Conservation (phyloP, 176 grass and related monocot genomes). For the Avena insularis region DNA sequence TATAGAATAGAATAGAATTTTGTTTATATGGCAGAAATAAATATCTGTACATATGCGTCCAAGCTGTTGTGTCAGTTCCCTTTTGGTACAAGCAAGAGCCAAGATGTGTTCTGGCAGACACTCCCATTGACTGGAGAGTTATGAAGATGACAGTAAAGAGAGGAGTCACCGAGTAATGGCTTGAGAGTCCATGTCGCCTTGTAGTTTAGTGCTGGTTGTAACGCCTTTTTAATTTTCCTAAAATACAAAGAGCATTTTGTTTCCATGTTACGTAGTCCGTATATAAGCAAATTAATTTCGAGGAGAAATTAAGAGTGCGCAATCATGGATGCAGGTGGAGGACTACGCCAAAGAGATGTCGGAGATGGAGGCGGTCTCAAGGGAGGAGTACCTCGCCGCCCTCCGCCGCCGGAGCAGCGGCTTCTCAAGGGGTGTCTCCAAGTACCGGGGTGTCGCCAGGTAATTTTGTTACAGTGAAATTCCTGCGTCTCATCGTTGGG, state of each 20-base stretch:
- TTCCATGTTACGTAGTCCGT: neutral
- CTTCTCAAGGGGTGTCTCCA: conserved; percentile 95
- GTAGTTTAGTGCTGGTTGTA: neutral
- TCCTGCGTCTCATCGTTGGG: too few species aligned
- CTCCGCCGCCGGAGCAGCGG: conserved; percentile 91
- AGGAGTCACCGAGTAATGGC: neutral
- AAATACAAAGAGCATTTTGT: neutral
- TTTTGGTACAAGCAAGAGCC: conserved; percentile 41
- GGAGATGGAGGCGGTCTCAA: conserved; percentile 72
- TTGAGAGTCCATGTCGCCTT: neutral
- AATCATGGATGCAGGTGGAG: conserved; percentile 51
- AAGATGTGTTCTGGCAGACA: conserved; percentile 21
- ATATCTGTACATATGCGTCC: neutral
- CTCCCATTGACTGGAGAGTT: neutral
- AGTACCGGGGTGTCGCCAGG: conserved; percentile 98
- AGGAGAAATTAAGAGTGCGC: neutral
- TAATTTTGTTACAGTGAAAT: conserved; percentile 9
- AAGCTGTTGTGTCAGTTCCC: neutral
- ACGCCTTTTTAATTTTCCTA: neutral
- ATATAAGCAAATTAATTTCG: neutral
- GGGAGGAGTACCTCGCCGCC: conserved; percentile 84
- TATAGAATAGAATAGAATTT: neutral
- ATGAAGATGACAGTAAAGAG: neutral
- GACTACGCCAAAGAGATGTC: conserved; percentile 65
- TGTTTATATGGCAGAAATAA: neutral